Evolutionary conservation across 257 asterid species (phyloP), one percentile per base, ranked within the genome.

Genomic region (Fraxinus americana): DNA sequence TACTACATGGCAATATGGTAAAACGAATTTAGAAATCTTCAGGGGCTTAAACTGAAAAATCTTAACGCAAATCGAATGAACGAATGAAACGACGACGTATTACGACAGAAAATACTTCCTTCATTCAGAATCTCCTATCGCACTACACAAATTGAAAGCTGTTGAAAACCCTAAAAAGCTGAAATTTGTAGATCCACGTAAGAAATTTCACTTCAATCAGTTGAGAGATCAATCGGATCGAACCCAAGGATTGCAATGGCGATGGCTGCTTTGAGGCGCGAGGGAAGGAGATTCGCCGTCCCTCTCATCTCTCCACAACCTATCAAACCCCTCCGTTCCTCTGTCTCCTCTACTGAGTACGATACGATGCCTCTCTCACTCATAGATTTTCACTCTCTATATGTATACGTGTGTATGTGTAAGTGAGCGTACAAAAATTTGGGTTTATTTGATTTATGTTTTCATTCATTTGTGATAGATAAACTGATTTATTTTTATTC

Each of bases 191-290:
- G 45, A 73, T 73, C 76, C 45, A 32, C 39, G 14, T 7, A 45
- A 38, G 25, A 54, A 73, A 50, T 48, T 39, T 39, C 48, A 48
- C 57, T 48, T 48, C n/a, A 19, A 17, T 17, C 1, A 5, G 61
- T 17, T 21, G 43, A 67, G 43, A 67, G 73, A 72, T 27, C 11
- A 7, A 72, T 52, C 83, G 71, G 86, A 35, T 35, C 39, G 39
- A 35, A 35, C 39, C 39, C 39, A 5, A 35, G 39, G 39, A 77
- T 52, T 74, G 79, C 72, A 82, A 93, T 93, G 99, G 98, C 98
- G 71, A 92, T 93, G 98, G 90, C 94, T 80, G 92, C 91, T 30
- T 74, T 93, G 85, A 89, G 97, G 79, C 93, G 99, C 67, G 97
- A 91, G 83, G 99, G 98, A 36, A 88, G 92, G 91, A 93, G 99